phyloP scores from a whole-genome alignment of 2,329 filamentous ascomycete genomes.

The Cryphonectria parasitica region DNA sequence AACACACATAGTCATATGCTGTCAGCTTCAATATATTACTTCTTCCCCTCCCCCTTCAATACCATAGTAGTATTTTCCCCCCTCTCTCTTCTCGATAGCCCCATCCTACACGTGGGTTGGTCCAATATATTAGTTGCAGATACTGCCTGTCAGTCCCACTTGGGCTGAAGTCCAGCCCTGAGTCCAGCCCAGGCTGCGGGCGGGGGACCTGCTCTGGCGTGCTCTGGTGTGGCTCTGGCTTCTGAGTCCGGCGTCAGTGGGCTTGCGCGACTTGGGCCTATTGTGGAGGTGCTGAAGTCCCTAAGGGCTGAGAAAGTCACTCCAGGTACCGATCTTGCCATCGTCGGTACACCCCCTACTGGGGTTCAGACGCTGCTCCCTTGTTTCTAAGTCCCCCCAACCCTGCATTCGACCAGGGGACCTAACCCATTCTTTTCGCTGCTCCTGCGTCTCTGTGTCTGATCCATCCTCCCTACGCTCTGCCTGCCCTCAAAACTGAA shows the following conservation, averaged over 20 bases:
- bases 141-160: neutral
- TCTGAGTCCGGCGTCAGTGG: neutral
- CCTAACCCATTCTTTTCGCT: neutral
- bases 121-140: neutral
- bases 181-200: neutral
- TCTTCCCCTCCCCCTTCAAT: neutral
- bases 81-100: neutral
- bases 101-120: neutral
- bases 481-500: constrained; percentile 5
- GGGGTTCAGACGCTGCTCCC: constrained; percentile 3
- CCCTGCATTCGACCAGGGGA: constrained; percentile 2
- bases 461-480: constrained; percentile 4
- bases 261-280: neutral
- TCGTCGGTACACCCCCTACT: neutral
- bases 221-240: neutral
- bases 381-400: constrained; percentile 10
- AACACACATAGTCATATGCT: neutral
- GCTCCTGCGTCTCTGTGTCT: neutral
- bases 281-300: neutral
- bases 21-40: neutral
- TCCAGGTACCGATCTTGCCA: constrained; percentile 4
- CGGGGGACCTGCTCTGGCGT: neutral
- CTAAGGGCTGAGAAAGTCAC: neutral
- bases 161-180: neutral
- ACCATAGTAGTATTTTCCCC: neutral